phyloP scores from a whole-genome alignment of 1,284 basidiomycete genomes.

The Austroboletus novae-zelandiae region DNA sequence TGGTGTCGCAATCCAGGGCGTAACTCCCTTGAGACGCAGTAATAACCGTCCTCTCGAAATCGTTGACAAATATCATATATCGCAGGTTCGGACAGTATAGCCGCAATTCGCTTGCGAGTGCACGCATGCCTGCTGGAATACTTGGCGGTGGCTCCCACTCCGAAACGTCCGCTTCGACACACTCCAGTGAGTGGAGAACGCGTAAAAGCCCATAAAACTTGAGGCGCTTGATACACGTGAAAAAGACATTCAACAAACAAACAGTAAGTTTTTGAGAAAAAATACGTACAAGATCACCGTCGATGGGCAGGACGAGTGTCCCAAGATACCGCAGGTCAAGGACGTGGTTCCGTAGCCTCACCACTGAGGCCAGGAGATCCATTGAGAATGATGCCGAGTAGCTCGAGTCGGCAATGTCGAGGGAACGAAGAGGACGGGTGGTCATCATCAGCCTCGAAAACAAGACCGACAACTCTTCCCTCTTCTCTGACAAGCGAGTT shows the following conservation, averaged over 20 bases:
- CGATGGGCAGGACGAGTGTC: conserved; percentile 49
- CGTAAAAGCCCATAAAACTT: conserved; percentile 58
- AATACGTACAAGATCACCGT: conserved; percentile 43
- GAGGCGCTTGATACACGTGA: conserved; percentile 45
- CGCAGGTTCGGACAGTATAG: conserved; percentile 53
- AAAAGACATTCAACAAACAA: conserved; percentile 1
- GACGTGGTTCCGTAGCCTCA: conserved; percentile 34
- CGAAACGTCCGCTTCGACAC: conserved; percentile 59
- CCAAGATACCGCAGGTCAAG: conserved; percentile 54
- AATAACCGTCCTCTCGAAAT: conserved; percentile 57
- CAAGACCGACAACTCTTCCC: conserved; percentile 47
- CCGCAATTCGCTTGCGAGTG: conserved; percentile 55
- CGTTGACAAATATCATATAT: conserved; percentile 55
- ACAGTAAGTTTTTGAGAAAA: conserved; percentile 35
- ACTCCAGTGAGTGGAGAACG: conserved; percentile 47
- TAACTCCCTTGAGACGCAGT: conserved; percentile 42
- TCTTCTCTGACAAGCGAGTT: conserved; percentile 46
- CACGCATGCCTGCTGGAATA: conserved; percentile 49
- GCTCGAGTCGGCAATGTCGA: conserved; percentile 60
- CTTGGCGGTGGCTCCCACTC: conserved; percentile 60
- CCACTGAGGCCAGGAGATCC: conserved; percentile 46
- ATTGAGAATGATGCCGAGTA: conserved; percentile 53
- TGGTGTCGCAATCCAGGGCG: conserved; percentile 40
- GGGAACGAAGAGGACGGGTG: conserved; percentile 41
- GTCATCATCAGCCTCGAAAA: conserved; percentile 45